Conservation (phyloP, 176 grass and related monocot genomes). For the Rhipidocladum racemiflorum region DNA sequence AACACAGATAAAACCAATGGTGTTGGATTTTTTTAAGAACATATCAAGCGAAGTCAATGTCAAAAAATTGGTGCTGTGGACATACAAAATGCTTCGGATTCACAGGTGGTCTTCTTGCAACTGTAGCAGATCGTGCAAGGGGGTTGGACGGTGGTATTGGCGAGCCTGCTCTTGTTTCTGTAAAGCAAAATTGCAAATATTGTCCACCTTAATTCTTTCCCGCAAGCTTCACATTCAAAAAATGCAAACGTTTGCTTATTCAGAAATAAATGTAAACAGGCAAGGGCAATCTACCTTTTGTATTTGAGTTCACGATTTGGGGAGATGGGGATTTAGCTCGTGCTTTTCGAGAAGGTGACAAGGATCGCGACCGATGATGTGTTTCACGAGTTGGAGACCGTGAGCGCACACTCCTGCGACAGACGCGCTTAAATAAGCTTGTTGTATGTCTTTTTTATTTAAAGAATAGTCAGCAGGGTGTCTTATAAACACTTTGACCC, state of each 20-base stretch:
- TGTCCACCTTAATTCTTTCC: background rate
- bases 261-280: background rate
- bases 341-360: slow-evolving; percentile 68
- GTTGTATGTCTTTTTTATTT: background rate
- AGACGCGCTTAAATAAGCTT: background rate
- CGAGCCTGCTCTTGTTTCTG: slow-evolving; percentile 67
- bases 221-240: slow-evolving; percentile 16
- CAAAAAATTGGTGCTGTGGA: too few species aligned
- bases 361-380: slow-evolving; percentile 43
- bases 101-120: slow-evolving; percentile 49
- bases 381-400: slow-evolving; percentile 36
- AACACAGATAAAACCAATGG: background rate
- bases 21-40: background rate
- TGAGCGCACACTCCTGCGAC: slow-evolving; percentile 44
- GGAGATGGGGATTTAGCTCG: slow-evolving; percentile 46
- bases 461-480: background rate
- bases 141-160: slow-evolving; percentile 60
- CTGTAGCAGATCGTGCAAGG: slow-evolving; percentile 56
- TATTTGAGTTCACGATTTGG: slow-evolving; percentile 26
- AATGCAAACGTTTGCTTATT: slow-evolving; percentile 3
- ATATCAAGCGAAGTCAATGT: too few species aligned
- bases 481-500: slow-evolving; percentile 12
- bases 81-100: slow-evolving; percentile 49
- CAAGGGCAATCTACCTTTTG: slow-evolving; percentile 34
- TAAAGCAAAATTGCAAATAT: slow-evolving; percentile 2